Evolutionary conservation across 192 early-diverging fungal species (phyloP), one percentile per base, ranked within the genome.

Genomic region (Diversispora epigaea): DNA sequence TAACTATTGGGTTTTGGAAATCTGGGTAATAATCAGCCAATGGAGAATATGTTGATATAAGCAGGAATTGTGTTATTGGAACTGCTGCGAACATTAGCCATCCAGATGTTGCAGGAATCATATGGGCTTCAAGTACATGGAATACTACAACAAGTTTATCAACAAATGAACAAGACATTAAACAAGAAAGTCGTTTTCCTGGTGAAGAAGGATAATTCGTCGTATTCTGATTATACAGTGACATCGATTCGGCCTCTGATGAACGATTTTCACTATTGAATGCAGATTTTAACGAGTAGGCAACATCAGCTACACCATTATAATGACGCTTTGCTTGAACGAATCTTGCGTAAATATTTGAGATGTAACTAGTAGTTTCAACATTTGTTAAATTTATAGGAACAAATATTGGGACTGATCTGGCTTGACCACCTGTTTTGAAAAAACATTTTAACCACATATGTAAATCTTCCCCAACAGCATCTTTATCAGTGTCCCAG

Each of bases 401-500:
- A 5, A 89, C 90, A 76, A 83, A 92, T 76, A 93, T 90, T n/a
- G 88, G 82, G 65, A 85, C 86, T 65, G 86, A 84, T 67, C 90
- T 88, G 21, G 90, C 87, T 9, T 83, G 69, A 10, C 92, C 92
- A 43, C 83, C 77, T 12, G 92, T 92, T 68, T 85, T 83, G 79
- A 92, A 92, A 79, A 91, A 91, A 76, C 89, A 91, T 80, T 92
- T 91, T 40, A 93, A 80, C 85, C 88, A 90, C 90, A 92, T 93
- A 79, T 93, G 92, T 84, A 93, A 82, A 83, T 93, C 92, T 78
- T 93, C 92, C 25, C 91, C 92, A 46, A 92, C 89, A n/a, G 90
- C 84, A 80, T 93, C 91, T 22, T 88, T 85, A 56, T 89, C 87
- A 43, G 88, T 84, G 78, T 93, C 92, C 92, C 92, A 93, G 76